Conservation (phyloP, 257 asterid species). For the Cinchona pubescens region DNA sequence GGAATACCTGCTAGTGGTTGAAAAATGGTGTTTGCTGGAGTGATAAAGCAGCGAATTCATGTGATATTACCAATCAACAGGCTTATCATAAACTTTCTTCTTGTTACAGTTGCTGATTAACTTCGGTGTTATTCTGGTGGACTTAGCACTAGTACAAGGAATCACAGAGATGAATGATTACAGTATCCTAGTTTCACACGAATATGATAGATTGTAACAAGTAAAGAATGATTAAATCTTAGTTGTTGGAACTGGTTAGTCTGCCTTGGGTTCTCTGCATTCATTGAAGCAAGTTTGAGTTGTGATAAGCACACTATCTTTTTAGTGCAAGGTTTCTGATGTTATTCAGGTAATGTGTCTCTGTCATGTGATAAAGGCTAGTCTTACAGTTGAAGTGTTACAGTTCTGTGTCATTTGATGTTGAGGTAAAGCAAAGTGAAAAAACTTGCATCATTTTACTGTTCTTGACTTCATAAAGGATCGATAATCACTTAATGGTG, state of each 20-base stretch:
- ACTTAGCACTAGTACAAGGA: neutral
- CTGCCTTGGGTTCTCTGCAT: neutral
- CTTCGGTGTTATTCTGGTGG: neutral
- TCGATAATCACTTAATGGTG: too few species aligned
- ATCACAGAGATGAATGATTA: neutral
- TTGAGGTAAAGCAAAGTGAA: too few species aligned
- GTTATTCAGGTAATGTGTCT: too few species aligned
- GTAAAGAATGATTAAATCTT: neutral
- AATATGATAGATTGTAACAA: neutral
- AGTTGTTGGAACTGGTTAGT: neutral
- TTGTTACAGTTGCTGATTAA: neutral
- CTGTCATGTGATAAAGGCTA: too few species aligned
- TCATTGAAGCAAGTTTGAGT: neutral
- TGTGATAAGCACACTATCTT: neutral
- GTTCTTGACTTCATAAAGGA: too few species aligned
- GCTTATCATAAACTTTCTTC: neutral
- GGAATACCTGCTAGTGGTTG: neutral
- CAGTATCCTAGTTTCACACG: neutral
- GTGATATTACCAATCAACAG: neutral
- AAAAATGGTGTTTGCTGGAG: neutral
- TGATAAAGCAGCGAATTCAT: neutral
- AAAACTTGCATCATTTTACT: too few species aligned
- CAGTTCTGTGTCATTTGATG: too few species aligned
- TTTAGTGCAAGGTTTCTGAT: too few species aligned
- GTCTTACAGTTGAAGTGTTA: too few species aligned